Conservation (phyloP, 805 yeast genomes). For the Ogataea polymorpha region DNA sequence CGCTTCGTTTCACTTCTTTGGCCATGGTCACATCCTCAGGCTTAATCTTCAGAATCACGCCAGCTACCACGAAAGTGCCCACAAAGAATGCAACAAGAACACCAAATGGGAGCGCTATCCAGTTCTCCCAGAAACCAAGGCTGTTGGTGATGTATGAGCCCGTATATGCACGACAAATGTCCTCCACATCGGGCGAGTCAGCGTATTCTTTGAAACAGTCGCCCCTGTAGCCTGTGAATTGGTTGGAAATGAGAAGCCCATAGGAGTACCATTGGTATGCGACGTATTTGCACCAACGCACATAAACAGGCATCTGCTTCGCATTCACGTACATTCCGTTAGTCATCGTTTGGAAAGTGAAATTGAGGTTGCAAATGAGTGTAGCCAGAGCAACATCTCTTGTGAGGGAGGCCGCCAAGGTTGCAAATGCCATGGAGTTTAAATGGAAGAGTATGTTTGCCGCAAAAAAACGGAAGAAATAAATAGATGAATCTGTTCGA, state of each 20-base stretch:
- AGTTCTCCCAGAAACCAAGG: conserved; percentile 60
- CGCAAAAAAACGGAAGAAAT: conserved; percentile 63
- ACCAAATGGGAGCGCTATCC: conserved; percentile 66
- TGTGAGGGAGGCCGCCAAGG: conserved; percentile 50
- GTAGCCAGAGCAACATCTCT: conserved; percentile 62
- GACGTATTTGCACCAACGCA: conserved; percentile 76
- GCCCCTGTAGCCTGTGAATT: conserved; percentile 60
- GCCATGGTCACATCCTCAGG: conserved; percentile 55
- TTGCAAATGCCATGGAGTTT: conserved; percentile 54
- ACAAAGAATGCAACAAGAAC: conserved; percentile 56
- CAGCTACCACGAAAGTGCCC: conserved; percentile 50
- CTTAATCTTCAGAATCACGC: conserved; percentile 43
- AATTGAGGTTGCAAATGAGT: conserved; percentile 57
- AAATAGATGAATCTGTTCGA: conserved; percentile 40
- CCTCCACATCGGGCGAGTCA: conserved; percentile 27
- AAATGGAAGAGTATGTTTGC: conserved; percentile 54
- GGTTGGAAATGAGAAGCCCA: conserved; percentile 64
- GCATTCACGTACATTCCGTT: conserved; percentile 81
- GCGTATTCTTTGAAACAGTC: conserved; percentile 45
- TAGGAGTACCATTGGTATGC: conserved; percentile 78
- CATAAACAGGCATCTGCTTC: conserved; percentile 74
- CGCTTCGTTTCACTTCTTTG: conserved; percentile 23
- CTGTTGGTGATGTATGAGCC: conserved; percentile 53
- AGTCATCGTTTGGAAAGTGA: conserved; percentile 71
- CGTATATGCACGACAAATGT: conserved; percentile 45